Percentiles rank a stretch among this genome's conserved stretches.
Evolutionary conservation across 2,329 filamentous ascomycete species (phyloP).

Genomic region (Penicillium sp.): DNA sequence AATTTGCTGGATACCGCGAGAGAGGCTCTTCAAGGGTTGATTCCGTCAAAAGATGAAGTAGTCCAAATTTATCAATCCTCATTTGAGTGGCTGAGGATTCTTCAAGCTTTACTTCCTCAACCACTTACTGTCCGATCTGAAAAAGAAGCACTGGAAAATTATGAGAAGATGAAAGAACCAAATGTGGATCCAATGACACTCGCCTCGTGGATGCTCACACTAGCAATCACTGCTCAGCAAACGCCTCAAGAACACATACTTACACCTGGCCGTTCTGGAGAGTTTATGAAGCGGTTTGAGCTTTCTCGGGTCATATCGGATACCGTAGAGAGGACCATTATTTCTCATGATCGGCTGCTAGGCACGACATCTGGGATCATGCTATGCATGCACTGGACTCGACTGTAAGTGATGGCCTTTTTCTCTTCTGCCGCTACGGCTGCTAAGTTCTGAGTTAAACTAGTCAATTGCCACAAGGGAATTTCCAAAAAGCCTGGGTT

Average conservation of each 20-base stretch:
- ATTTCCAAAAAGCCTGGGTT: neutral
- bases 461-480: neutral
- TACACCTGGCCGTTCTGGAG: neutral
- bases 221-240: neutral
- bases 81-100: neutral
- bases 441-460: neutral
- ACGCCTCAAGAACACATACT: neutral
- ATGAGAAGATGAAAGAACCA: neutral
- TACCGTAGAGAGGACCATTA: neutral
- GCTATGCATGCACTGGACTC: neutral
- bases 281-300: neutral
- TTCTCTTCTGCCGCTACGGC: too few species aligned
- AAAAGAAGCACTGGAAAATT: neutral
- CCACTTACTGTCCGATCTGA: neutral
- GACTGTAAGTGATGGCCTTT: neutral
- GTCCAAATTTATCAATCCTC: neutral
- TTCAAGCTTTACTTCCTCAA: neutral
- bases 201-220: neutral
- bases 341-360: neutral
- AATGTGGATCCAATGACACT: neutral
- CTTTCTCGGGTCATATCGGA: neutral
- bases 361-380: neutral
- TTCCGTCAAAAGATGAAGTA: neutral
- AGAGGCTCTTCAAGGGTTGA: neutral
- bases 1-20: neutral